Conservation (phyloP, 1,139 yeast genomes). For the Pichia sorboxylosa region DNA sequence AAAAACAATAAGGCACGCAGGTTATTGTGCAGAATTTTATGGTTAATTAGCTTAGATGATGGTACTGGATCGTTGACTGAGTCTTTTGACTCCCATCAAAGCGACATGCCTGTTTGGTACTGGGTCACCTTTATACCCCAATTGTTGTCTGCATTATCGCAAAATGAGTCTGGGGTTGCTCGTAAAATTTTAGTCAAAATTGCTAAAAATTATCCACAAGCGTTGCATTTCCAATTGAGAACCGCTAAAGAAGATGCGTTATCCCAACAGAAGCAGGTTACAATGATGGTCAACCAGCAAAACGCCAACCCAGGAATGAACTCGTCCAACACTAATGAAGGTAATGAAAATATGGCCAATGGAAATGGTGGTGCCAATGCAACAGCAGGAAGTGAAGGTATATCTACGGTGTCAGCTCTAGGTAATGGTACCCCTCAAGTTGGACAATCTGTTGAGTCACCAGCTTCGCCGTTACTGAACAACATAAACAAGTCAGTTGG, state of each 20-base stretch:
- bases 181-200: constrained; percentile 80
- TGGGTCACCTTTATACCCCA: constrained; percentile 98
- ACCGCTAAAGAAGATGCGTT: constrained; percentile 92
- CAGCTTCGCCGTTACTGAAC: neutral
- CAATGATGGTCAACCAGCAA: constrained; percentile 1
- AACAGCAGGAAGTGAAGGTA: neutral
- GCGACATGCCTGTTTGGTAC: constrained; percentile 98
- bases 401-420: neutral
- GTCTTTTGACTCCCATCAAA: constrained; percentile 86
- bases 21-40: constrained; percentile 75
- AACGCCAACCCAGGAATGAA: constrained; percentile 2
- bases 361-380: neutral
- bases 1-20: constrained; percentile 87
- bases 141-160: constrained; percentile 76
- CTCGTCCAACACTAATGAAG: constrained; percentile 2
- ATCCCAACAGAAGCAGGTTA: constrained; percentile 65
- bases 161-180: constrained; percentile 80
- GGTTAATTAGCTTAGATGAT: constrained; percentile 92
- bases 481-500: constrained; percentile 66
- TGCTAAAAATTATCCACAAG: constrained; percentile 95
- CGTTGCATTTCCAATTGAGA: constrained; percentile 87
- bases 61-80: constrained; percentile 67
- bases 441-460: constrained; percentile 3
- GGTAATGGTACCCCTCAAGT: constrained; percentile 1
- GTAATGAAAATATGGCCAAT: constrained; percentile 3